phyloP scores from a whole-genome alignment of 164 flowering plant genomes.

The Tetracentron sinense region DNA sequence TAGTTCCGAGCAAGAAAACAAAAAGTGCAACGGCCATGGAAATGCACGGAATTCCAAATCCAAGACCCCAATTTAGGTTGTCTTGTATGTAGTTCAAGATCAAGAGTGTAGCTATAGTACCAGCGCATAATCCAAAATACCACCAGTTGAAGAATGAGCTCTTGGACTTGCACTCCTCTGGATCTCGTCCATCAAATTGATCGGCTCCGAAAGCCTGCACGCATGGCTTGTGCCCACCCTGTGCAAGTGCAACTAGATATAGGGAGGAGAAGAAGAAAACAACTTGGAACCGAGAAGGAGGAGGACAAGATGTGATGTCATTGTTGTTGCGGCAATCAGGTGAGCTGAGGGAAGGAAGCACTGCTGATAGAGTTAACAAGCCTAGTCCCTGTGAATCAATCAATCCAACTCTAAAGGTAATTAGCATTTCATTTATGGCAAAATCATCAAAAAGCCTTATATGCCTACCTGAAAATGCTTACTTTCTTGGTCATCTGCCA shows the following conservation, averaged over 20 bases:
- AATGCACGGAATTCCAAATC: slow-evolving; percentile 3
- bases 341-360: slow-evolving; percentile 14
- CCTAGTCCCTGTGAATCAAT: slow-evolving; percentile 12
- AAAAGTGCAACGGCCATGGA: background rate
- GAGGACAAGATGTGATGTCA: background rate
- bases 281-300: slow-evolving; percentile 9
- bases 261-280: slow-evolving; percentile 14
- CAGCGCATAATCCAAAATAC: background rate
- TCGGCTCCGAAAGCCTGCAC: slow-evolving; percentile 32
- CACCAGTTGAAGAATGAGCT: slow-evolving; percentile 10
- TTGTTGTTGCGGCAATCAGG: background rate
- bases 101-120: background rate
- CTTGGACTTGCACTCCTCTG: slow-evolving; percentile 17
- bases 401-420: background rate
- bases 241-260: slow-evolving; percentile 19
- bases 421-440: no score
- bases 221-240: slow-evolving; percentile 26
- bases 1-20: background rate
- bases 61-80: background rate
- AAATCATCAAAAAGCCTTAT: background rate
- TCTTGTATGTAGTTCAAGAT: background rate
- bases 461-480: background rate
- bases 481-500: background rate
- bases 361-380: slow-evolving; percentile 19
- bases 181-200: slow-evolving; percentile 22